Base-by-base conservation (phyloP, 306 rosid genomes). In the Trichosanthes truncata region DNA sequence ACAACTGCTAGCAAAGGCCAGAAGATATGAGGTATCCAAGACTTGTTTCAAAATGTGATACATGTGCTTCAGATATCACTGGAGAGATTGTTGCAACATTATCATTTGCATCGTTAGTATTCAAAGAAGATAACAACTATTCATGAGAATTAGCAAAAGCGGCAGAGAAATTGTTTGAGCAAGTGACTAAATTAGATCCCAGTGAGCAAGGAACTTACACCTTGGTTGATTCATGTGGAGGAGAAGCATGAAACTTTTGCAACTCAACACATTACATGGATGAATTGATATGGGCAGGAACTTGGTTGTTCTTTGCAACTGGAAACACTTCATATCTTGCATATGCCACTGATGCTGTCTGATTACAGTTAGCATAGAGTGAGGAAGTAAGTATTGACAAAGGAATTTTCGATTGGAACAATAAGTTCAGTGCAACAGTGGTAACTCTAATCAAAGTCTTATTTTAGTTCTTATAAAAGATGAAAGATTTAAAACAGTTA, bases 251-350 rank as follows among this genome's bases (percentile, higher is more conserved):
- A 83, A 79, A 20, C 55, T 79, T 88, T 46, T 90, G 88, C 52
- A 85, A 87, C 78, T 94, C 94, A 43, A 63, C 94, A 25, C 84
- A 93, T 60, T 85, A 82, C 74, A 66, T 81, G 80, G 98, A 93
- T 76, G 97, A 93, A 81, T 53, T 93, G 78, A 86, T 91, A 5
- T 93, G 96, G 97, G 98, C 91, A 81, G 96, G 89, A 79, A 87
- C 96, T 53, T 93, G 98, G 97, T 78, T 93, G 73, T 89, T 71
- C 82, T 87, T 91, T 23, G 91, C 94, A 36, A 90, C 96, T 40
- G 83, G 84, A 52, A 84, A 89, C 35, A 8, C 61, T 60, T 78
- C 88, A 60, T 82, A 87, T 82, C 89, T 92, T 67, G 57, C 81
- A 60, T 87, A 83, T 78, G 92, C 89, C 46, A 89, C 88, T 17